Base-by-base conservation (phyloP, 139 green algal genomes). In the Coelastrella sp. region DNA sequence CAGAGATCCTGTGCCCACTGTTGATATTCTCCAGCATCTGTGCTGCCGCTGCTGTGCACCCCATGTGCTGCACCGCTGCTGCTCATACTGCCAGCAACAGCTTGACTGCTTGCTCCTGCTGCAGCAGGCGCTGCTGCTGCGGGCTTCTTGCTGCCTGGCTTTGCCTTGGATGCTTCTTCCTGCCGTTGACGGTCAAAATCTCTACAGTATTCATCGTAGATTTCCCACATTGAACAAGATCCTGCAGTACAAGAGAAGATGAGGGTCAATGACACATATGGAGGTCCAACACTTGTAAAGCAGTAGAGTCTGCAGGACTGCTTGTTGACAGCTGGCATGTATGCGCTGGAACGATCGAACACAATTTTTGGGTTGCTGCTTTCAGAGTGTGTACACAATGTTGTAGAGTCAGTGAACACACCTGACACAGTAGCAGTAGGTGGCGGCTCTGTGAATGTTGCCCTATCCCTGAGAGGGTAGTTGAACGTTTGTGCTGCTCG, bases 151-250 rank as follows among this genome's bases (percentile, higher is more conserved):
- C 45, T 76, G 32, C 83, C 84, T 84, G 13, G 84, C 74, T 92
- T 91, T n/a, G 84, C 34, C 83, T 95, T 95, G 4, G 88, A 82
- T 5, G 87, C 53, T 84, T 97, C 93, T 50, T 96, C 92, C 32
- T 92, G 66, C 59, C 88, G 87, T 83, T 96, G 91, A 4, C 90
- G 86, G 72, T 96, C 93, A 81, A 96, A 91, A 84, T 98, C 95
- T 75, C 91, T 88, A 60, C 95, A 88, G 89, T 99, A 99, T 35
- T 95, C 94, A 60, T 99, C 96, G 79, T 96, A 98, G n/a, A 98
- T 98, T 43, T 95, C 94, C 88, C 89, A 97, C 84, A 96, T 92
- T 6, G 87, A 93, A 88, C 92, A 96, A 8, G 89, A 92, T 19
- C 95, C 95, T 91, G 77, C 53, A 64, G 6, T 21, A n/a, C n/a